These are phyloP conservation scores for Moricandia arvensis DNA, from an alignment of 345 rosid species.

Conservation along the genomic window DNA sequence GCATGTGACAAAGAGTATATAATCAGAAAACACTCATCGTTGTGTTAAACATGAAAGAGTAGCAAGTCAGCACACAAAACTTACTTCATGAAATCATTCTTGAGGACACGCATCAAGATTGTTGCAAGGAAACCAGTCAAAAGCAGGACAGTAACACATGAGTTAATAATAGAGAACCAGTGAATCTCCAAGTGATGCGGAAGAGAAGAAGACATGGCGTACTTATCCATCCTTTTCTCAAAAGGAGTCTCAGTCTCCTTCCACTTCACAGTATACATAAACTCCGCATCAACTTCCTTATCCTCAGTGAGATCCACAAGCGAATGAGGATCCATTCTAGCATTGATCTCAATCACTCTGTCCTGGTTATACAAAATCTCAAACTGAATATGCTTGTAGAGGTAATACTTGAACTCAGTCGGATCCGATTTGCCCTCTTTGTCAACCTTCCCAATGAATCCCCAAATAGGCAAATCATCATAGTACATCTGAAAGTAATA, in stretches of 20 bases:
- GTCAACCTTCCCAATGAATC: conserved; percentile 79
- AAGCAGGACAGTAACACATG: conserved; percentile 87
- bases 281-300: conserved; percentile 73
- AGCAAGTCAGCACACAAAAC: conserved; percentile 22
- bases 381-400: conserved; percentile 82
- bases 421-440: conserved; percentile 64
- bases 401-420: conserved; percentile 61
- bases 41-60: neutral
- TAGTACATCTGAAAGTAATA: conserved; percentile 88
- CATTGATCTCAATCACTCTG: conserved; percentile 68
- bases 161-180: conserved; percentile 89
- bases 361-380: conserved; percentile 73
- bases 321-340: conserved; percentile 67
- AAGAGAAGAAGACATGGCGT: conserved; percentile 75
- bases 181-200: conserved; percentile 94
- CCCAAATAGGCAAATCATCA: conserved; percentile 92
- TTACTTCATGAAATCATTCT: conserved; percentile 92
- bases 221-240: conserved; percentile 90
- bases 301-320: conserved; percentile 77
- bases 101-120: conserved; percentile 83
- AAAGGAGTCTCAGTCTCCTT: conserved; percentile 78
- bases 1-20: neutral
- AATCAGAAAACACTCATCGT: neutral
- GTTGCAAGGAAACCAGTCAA: conserved; percentile 95
- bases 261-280: conserved; percentile 85